Conservation (phyloP, 176 grass and related monocot genomes). For the Ensete glaucum region DNA sequence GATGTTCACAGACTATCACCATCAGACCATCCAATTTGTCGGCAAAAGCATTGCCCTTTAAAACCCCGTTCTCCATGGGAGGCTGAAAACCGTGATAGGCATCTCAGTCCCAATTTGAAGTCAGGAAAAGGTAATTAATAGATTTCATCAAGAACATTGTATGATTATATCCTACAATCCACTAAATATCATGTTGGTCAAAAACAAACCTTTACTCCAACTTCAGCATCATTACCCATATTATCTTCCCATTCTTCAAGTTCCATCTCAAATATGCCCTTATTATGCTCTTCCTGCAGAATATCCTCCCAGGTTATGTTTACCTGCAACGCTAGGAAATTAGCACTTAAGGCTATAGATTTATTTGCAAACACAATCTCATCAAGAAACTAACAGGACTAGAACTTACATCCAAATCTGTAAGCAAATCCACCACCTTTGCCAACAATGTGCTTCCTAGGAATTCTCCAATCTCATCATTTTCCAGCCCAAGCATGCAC, state of each 20-base stretch:
- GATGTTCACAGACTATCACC: conserved; percentile 76
- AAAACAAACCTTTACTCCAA: conserved; percentile 26
- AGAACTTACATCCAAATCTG: conserved; percentile 70
- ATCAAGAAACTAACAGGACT: conserved; percentile 10
- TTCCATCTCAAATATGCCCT: conserved; percentile 91
- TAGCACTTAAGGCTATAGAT: conserved; percentile 16
- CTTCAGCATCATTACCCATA: conserved; percentile 29
- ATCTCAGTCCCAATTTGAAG: background rate
- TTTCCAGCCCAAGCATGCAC: conserved; percentile 73
- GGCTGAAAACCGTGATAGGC: background rate
- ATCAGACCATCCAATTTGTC: conserved; percentile 87
- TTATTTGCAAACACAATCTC: conserved; percentile 10
- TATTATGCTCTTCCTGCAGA: conserved; percentile 67
- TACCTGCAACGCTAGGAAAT: conserved; percentile 41
- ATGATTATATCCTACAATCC: background rate
- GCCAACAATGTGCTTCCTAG: conserved; percentile 55
- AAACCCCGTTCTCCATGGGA: conserved; percentile 11
- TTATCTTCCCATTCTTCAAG: conserved; percentile 67
- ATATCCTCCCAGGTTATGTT: conserved; percentile 83
- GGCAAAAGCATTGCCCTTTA: conserved; percentile 52
- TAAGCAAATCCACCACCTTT: conserved; percentile 79
- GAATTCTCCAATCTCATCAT: conserved; percentile 52
- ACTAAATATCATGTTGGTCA: background rate
- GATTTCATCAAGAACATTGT: background rate
- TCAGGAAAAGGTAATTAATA: background rate